Evolutionary conservation across 2,329 filamentous ascomycete species (phyloP).

Genomic region (Penicillium sp.): DNA sequence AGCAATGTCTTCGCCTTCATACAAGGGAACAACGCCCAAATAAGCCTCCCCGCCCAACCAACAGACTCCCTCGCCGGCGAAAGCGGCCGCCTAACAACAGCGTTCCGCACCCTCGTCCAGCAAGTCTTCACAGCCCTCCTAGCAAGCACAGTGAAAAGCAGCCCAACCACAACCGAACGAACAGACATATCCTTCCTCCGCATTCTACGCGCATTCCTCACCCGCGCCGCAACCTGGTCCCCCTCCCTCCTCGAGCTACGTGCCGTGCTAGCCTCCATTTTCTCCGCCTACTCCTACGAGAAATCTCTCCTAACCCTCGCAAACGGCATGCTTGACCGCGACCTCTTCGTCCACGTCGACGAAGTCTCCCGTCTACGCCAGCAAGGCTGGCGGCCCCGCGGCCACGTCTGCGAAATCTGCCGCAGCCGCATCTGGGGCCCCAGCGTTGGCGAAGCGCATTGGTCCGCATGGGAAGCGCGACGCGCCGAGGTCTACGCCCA

Average conservation of each 20-base stretch:
- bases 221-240: slow-evolving; percentile 73
- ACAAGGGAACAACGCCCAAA: slow-evolving; percentile 31
- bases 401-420: slow-evolving; percentile 85
- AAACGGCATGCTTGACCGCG: slow-evolving; percentile 81
- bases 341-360: slow-evolving; percentile 79
- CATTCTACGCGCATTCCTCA: slow-evolving; percentile 83
- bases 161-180: slow-evolving; percentile 30
- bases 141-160: slow-evolving; percentile 62
- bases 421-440: slow-evolving; percentile 83
- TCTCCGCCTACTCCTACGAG: slow-evolving; percentile 93
- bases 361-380: slow-evolving; percentile 72
- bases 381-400: slow-evolving; percentile 82
- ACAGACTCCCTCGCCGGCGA: slow-evolving; percentile 18
- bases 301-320: slow-evolving; percentile 82
- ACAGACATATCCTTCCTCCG: slow-evolving; percentile 76
- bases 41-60: slow-evolving; percentile 11
- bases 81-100: slow-evolving; percentile 53
- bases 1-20: slow-evolving; percentile 60
- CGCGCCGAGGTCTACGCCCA: slow-evolving; percentile 33
- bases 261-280: slow-evolving; percentile 80
- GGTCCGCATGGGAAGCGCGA: slow-evolving; percentile 74
- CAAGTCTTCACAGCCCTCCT: slow-evolving; percentile 86
- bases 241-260: slow-evolving; percentile 86
- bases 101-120: slow-evolving; percentile 78
- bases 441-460: slow-evolving; percentile 72